Conservation (phyloP, 192 early-diverging fungal genomes). For the Podochytrium sp. region DNA sequence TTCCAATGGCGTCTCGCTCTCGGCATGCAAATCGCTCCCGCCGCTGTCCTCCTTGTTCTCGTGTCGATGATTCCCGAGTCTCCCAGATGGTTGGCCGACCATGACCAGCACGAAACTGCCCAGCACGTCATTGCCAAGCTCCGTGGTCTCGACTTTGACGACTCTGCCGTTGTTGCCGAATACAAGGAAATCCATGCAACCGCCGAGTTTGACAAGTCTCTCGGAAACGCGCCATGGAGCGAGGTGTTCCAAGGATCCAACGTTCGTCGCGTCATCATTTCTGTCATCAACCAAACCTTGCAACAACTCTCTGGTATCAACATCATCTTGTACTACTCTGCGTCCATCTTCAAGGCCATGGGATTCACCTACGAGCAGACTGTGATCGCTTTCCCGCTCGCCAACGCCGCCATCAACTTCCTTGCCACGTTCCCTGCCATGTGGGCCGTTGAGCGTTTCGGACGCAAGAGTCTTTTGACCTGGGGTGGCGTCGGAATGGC, state of each 20-base stretch:
- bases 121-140: slow-evolving; percentile 49
- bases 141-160: slow-evolving; percentile 37
- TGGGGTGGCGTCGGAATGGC: slow-evolving; percentile 73
- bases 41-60: slow-evolving; percentile 64
- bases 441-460: slow-evolving; percentile 80
- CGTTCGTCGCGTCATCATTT: slow-evolving; percentile 62
- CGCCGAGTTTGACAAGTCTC: slow-evolving; percentile 51
- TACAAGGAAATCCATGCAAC: slow-evolving; percentile 56
- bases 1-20: slow-evolving; percentile 78
- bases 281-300: slow-evolving; percentile 62
- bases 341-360: slow-evolving; percentile 31
- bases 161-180: slow-evolving; percentile 47
- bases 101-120: slow-evolving; percentile 50
- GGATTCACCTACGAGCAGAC: slow-evolving; percentile 41
- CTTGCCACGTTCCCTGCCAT: slow-evolving; percentile 89
- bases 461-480: slow-evolving; percentile 80
- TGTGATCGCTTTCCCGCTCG: slow-evolving; percentile 59
- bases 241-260: slow-evolving; percentile 63
- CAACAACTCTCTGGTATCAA: slow-evolving; percentile 78
- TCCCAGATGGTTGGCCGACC: slow-evolving; percentile 61
- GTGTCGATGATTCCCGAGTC: slow-evolving; percentile 77
- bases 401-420: slow-evolving; percentile 81
- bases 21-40: slow-evolving; percentile 82
- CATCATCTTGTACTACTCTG: slow-evolving; percentile 77
- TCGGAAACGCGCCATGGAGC: slow-evolving; percentile 56